Evolutionary conservation across 306 rosid genomes (phyloP).

Genomic region (Elaeagnus macrophylla): DNA sequence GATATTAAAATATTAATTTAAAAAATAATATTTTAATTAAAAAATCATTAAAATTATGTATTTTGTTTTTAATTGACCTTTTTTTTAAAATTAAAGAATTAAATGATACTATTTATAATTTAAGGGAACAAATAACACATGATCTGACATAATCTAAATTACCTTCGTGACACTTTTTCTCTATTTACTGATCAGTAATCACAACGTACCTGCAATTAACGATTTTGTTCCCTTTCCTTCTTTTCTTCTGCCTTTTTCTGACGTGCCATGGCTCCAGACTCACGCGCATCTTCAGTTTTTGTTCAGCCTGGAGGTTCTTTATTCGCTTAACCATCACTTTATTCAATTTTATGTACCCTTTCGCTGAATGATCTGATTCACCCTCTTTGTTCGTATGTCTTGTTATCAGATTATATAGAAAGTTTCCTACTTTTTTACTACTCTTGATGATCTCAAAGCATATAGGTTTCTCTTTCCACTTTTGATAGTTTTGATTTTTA

Average conservation of each 20-base stretch:
- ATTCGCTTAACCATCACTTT: not conserved
- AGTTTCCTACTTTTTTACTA: not conserved
- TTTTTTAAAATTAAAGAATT: too few species aligned
- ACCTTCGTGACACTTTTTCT: too few species aligned
- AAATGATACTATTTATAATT: too few species aligned
- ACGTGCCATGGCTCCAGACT: conserved; percentile 42
- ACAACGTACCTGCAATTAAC: too few species aligned
- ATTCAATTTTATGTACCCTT: not conserved
- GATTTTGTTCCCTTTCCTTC: too few species aligned
- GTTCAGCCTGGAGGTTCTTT: conserved; percentile 54
- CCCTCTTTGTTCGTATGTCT: not conserved
- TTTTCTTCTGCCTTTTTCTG: not conserved
- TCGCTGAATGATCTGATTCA: not conserved
- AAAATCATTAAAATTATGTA: too few species aligned
- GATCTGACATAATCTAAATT: too few species aligned
- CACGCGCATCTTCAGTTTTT: conserved; percentile 26
- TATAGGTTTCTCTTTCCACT: not conserved
- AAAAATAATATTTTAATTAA: too few species aligned
- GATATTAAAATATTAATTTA: too few species aligned
- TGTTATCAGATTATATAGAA: not conserved
- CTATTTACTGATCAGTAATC: too few species aligned
- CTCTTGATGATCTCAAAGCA: not conserved
- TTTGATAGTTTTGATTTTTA: not conserved
- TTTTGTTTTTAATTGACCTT: too few species aligned
- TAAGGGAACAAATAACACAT: too few species aligned